Conservation (phyloP, 2,329 filamentous ascomycete genomes). For the Macrophomina tecta region DNA sequence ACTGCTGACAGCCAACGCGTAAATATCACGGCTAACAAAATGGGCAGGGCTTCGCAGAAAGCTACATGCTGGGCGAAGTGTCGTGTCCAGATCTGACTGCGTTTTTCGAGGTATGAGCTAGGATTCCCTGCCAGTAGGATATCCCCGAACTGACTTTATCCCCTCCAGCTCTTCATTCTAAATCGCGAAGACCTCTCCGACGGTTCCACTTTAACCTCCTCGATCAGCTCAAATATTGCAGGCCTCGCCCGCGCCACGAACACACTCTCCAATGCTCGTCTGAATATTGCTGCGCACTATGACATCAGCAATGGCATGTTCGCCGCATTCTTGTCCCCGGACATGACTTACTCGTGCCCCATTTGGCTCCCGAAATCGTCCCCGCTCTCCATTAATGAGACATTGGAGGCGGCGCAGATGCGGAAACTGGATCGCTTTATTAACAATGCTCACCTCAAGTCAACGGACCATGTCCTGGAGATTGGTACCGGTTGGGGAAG, state of each 20-base stretch:
- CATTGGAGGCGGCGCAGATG: conserved; percentile 69
- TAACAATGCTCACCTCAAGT: conserved; percentile 66
- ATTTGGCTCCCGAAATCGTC: conserved; percentile 63
- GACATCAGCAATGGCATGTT: conserved; percentile 81
- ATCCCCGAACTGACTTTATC: conserved; percentile 10
- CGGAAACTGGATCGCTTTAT: conserved; percentile 72
- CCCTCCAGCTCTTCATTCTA: conserved; percentile 68
- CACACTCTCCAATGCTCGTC: conserved; percentile 59
- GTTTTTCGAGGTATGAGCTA: conserved; percentile 65
- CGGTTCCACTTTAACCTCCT: conserved; percentile 67
- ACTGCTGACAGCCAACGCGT: background rate
- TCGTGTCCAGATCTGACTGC: conserved; percentile 69
- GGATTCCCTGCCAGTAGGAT: background rate
- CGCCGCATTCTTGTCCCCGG: conserved; percentile 72
- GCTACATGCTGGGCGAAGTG: conserved; percentile 75
- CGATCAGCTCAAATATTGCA: conserved; percentile 63
- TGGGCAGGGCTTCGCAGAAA: conserved; percentile 68
- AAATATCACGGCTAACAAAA: background rate
- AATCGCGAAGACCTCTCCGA: conserved; percentile 70
- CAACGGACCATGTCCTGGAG: conserved; percentile 72
- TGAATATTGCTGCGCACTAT: conserved; percentile 76
- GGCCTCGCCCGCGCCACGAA: conserved; percentile 57
- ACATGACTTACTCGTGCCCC: conserved; percentile 78
- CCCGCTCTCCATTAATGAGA: conserved; percentile 56
- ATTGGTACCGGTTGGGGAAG: conserved; percentile 80